These are phyloP conservation scores for Clonostachys byssicola DNA, from an alignment of 2,329 filamentous ascomycete genomes.

Conservation along the genomic window DNA sequence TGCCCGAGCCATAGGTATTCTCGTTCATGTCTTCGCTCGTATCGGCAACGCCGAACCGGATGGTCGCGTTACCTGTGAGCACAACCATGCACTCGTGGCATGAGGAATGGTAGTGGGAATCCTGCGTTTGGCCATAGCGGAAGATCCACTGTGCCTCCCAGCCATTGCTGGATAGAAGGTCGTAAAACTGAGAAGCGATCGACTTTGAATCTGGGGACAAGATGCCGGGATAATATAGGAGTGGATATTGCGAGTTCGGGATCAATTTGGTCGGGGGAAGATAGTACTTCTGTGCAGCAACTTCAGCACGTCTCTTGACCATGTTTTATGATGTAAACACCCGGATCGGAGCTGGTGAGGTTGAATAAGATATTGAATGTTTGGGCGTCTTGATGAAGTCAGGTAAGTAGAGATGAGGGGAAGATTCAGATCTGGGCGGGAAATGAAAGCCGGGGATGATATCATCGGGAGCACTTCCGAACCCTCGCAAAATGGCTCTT, in stretches of 20 bases:
- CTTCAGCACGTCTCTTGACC: too few relatives aligned
- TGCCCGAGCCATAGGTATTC: slow-evolving; percentile 24
- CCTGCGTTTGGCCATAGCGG: slow-evolving; percentile 46
- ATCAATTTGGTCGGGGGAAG: slow-evolving; percentile 37
- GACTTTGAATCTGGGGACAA: slow-evolving; percentile 17
- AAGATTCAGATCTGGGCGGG: too few relatives aligned
- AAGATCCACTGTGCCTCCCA: slow-evolving; percentile 51
- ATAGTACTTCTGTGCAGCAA: slow-evolving; percentile 14
- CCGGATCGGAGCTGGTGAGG: too few relatives aligned
- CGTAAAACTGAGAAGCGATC: slow-evolving; percentile 21
- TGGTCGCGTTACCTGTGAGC: slow-evolving; percentile 39
- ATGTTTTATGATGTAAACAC: too few relatives aligned
- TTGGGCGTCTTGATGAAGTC: too few relatives aligned
- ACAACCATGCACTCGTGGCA: slow-evolving; percentile 52
- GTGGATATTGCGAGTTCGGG: slow-evolving; percentile 40
- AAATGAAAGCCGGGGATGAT: too few relatives aligned
- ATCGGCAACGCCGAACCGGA: slow-evolving; percentile 47
- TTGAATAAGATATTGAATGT: too few relatives aligned
- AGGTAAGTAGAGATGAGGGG: too few relatives aligned
- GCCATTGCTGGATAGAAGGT: slow-evolving; percentile 37
- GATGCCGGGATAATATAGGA: slow-evolving; percentile 43
- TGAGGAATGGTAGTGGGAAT: slow-evolving; percentile 48
- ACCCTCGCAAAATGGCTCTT: too few relatives aligned
- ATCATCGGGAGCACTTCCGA: too few relatives aligned
- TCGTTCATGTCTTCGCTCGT: slow-evolving; percentile 25